Base-by-base conservation (phyloP, 208 protist species). In the Leishmania gerbilli region DNA sequence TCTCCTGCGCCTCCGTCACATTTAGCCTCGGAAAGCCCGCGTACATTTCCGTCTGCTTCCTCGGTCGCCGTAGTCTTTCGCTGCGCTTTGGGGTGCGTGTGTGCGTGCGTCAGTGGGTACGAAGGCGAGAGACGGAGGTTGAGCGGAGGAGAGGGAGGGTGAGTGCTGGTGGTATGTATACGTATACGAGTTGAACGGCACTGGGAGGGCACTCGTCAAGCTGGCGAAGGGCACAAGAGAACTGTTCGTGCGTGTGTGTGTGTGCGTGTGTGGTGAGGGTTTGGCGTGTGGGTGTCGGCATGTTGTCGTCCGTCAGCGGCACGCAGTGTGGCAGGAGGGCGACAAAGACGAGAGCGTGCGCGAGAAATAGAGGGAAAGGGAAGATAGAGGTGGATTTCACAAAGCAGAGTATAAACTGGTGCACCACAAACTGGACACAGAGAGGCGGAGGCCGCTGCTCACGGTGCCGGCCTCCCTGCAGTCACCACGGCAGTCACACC, bases 11-110 rank as follows among this genome's bases (percentile, higher is more conserved):
- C 60, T 84, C 71, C 37, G 87, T 85, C 65, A 94, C 71, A 42
- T 85, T 85, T 3, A 94, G 74, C 7, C 78, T 79, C 7, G 91
- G 89, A 56, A 88, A 92, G 53, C 89, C 83, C 64, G 84, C 80
- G 82, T 85, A 90, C 91, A 94, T 94, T 47, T 53, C 8, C 8
- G 19, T 55, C 2, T 13, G 42, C 5, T 24, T 79, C 0, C 45
- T 47, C 31, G 5, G 6, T 79, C n/a, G 24, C n/a, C 34, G 37
- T n/a, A 3, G 3, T 34, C 51, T 56, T 7, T 75, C 2, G 0
- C 2, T 75, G 40, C 19, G n/a, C 27, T 34, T 69, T 74, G 3
- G 21, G 11, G 17, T 58, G 69, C 5, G 69, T 71, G 40, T 1
- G 31, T 69, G 64, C 4, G 34, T 19, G 6, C 27, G 60, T 65